Conservation (phyloP, 495 filamentous ascomycete genomes). For the Neurospora sp. region DNA sequence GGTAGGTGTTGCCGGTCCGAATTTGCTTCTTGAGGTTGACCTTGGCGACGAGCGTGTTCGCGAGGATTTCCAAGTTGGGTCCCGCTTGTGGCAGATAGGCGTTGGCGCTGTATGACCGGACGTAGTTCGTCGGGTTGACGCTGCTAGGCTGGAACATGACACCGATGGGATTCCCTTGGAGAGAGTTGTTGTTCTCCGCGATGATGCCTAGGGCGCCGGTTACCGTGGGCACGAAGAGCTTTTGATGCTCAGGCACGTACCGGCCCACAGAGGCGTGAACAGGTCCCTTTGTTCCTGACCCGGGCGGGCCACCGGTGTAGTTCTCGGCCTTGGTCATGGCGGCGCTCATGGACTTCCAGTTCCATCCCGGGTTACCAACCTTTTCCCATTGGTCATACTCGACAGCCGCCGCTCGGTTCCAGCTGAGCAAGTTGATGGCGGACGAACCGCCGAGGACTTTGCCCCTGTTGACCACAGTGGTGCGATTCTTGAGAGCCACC, state of each 20-base stretch:
- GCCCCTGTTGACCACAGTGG: slow-evolving; percentile 30
- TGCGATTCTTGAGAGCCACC: slow-evolving; percentile 19
- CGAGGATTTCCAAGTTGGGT: no score
- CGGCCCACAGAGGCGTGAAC: slow-evolving; percentile 26
- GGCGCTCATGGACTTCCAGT: slow-evolving; percentile 34
- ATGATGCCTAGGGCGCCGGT: slow-evolving; percentile 23
- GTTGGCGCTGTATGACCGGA: no score
- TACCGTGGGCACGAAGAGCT: not conserved
- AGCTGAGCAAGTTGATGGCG: slow-evolving; percentile 36
- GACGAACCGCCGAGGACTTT: slow-evolving; percentile 40
- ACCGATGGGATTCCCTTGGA: slow-evolving; percentile 28
- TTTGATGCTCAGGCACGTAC: slow-evolving; percentile 10
- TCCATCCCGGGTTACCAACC: slow-evolving; percentile 45
- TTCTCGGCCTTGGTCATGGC: slow-evolving; percentile 30
- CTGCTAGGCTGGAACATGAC: slow-evolving; percentile 23
- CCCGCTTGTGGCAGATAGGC: no score
- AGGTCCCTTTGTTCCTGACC: slow-evolving; percentile 14
- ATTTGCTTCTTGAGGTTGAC: no score
- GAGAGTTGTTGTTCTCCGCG: slow-evolving; percentile 19
- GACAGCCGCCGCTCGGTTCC: slow-evolving; percentile 39
- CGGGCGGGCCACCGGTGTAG: slow-evolving; percentile 13
- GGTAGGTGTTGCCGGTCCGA: slow-evolving; percentile 10
- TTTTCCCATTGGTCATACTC: slow-evolving; percentile 51
- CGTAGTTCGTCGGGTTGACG: no score
- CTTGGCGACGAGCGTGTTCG: no score